Evolutionary conservation across 768 basidiomycete species (phyloP).

Genomic region (Panellus pusillus): DNA sequence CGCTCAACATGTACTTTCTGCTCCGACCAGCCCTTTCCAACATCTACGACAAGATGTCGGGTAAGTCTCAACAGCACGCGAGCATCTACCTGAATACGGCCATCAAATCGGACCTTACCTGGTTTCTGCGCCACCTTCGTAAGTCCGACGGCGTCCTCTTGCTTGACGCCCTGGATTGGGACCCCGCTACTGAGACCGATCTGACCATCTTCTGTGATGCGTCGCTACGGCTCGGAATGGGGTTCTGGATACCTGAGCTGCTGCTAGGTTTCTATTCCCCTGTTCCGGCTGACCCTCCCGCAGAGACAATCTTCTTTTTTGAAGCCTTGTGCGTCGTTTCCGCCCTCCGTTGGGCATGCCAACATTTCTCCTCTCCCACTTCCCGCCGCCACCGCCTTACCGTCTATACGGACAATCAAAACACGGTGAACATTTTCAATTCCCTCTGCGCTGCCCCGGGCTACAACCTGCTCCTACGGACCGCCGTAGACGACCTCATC

Average conservation of each 20-base stretch:
- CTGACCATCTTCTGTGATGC: constrained; percentile 5
- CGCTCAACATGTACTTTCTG: constrained; percentile 19
- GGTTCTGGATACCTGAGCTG: constrained; percentile 9
- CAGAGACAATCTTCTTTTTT: constrained; percentile 11
- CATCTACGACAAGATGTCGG: constrained; percentile 26
- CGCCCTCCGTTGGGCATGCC: not conserved
- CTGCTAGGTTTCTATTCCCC: constrained; percentile 3
- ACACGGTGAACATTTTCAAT: constrained; percentile 12
- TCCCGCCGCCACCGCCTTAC: not conserved
- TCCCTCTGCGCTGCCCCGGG: constrained; percentile 15
- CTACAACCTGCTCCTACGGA: constrained; percentile 28
- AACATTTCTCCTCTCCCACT: not conserved
- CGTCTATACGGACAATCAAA: constrained; percentile 20
- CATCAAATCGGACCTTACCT: constrained; percentile 20
- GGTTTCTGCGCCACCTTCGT: constrained; percentile 18
- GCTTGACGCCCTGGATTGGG: not conserved
- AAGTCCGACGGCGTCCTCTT: not conserved
- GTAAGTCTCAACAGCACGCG: constrained; percentile 16
- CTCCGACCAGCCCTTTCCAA: constrained; percentile 23
- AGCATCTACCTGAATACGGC: constrained; percentile 18
- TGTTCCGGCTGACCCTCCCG: not conserved
- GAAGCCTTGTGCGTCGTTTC: constrained; percentile 18
- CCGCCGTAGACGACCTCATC: constrained; percentile 20
- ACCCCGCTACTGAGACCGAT: not conserved
- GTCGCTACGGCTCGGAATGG: not conserved